A percentile compares a stretch with the other conserved stretches of the same genome.
phyloP scores from a whole-genome alignment of 495 filamentous ascomycete species.

The Lasiosphaeris hirsuta region DNA sequence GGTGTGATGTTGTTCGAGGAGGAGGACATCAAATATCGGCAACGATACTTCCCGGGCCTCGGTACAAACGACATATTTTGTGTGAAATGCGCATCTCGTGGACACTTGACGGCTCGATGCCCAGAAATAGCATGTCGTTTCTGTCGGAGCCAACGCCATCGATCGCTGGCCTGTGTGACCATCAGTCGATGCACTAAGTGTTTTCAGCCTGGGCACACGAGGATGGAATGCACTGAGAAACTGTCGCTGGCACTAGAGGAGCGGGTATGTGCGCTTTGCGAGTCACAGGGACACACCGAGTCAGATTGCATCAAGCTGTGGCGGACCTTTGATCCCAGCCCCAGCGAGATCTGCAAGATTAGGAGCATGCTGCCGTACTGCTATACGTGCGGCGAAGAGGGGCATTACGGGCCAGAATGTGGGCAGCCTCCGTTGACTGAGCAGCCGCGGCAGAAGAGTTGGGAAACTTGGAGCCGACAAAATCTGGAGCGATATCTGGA shows the following conservation, averaged over 20 bases:
- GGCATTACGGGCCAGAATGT: conserved; percentile 41
- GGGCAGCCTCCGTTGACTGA: conserved; percentile 10
- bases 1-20: neutral
- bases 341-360: conserved; percentile 30
- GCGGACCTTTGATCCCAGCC: conserved; percentile 31
- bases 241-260: conserved; percentile 30
- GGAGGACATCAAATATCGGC: conserved; percentile 26
- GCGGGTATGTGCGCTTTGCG: conserved; percentile 37
- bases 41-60: conserved; percentile 39
- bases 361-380: conserved; percentile 38
- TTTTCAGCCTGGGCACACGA: conserved; percentile 36
- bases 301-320: conserved; percentile 34
- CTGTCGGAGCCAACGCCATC: conserved; percentile 33
- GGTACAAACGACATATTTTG: conserved; percentile 32
- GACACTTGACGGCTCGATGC: conserved; percentile 32
- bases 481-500: conserved; percentile 38
- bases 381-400: conserved; percentile 36
- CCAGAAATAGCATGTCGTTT: conserved; percentile 33
- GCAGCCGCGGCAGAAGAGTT: conserved; percentile 7
- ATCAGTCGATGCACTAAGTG: conserved; percentile 39
- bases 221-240: conserved; percentile 32
- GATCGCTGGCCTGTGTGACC: conserved; percentile 33
- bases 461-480: conserved; percentile 34
- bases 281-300: conserved; percentile 30
- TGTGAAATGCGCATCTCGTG: conserved; percentile 34